Conservation (phyloP, 148 eudicot species). For the Fallopia convolvulus region DNA sequence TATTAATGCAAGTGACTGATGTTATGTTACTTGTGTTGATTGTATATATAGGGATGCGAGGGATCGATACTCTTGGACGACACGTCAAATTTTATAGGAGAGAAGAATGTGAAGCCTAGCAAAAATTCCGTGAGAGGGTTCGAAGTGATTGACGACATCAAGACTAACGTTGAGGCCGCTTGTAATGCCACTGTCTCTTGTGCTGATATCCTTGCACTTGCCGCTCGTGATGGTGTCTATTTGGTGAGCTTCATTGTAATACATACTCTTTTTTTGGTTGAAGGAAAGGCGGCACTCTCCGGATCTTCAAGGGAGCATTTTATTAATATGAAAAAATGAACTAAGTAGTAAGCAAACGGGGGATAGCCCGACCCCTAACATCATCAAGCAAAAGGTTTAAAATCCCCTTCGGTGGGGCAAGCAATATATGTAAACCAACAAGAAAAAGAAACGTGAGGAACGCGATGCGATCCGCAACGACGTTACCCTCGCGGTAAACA, state of each 20-base stretch:
- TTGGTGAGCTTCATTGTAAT: conserved; percentile 38
- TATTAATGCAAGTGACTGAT: not conserved
- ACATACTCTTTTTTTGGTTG: too few species aligned
- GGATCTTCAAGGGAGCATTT: too few species aligned
- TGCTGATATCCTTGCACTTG: conserved; percentile 54
- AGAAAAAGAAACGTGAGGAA: too few species aligned
- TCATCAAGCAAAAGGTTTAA: too few species aligned
- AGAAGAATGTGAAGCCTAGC: conserved; percentile 41
- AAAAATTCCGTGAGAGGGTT: conserved; percentile 40
- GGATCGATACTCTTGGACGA: conserved; percentile 38
- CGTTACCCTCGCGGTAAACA: too few species aligned
- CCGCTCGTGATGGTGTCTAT: conserved; percentile 41
- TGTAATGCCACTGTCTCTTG: conserved; percentile 45
- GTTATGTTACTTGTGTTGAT: not conserved
- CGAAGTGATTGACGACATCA: conserved; percentile 52
- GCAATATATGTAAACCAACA: too few species aligned
- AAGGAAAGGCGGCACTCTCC: too few species aligned
- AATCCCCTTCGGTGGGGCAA: too few species aligned
- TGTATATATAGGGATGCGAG: conserved; percentile 39
- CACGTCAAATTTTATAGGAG: conserved; percentile 29
- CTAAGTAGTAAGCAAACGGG: too few species aligned
- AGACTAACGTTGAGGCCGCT: conserved; percentile 43
- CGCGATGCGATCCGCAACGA: too few species aligned
- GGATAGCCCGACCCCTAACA: too few species aligned
- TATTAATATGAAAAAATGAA: too few species aligned